phyloP scores from a whole-genome alignment of 2,329 filamentous ascomycete species.

The Aspergillaceae sp. region DNA sequence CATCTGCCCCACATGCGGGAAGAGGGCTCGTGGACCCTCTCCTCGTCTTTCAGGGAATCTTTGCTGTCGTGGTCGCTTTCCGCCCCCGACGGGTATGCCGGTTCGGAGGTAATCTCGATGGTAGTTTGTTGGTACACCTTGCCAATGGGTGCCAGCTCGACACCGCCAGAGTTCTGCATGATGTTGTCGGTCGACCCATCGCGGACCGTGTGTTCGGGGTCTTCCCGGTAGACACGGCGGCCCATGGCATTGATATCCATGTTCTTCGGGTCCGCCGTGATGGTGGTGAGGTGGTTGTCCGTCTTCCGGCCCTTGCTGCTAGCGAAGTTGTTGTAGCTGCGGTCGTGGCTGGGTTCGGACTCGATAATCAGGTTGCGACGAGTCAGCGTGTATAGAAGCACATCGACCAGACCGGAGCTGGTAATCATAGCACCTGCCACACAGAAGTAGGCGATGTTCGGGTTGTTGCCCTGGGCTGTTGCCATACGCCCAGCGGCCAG shows the following conservation, averaged over 20 bases:
- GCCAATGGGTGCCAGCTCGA: slow-evolving; percentile 26
- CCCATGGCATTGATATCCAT: slow-evolving; percentile 15
- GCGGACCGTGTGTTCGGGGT: slow-evolving; percentile 19
- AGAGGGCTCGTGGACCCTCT: slow-evolving; percentile 5
- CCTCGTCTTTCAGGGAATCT: slow-evolving; percentile 11
- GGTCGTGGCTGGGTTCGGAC: slow-evolving; percentile 36
- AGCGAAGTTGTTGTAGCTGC: slow-evolving; percentile 24
- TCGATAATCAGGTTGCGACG: slow-evolving; percentile 47
- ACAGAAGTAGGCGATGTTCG: slow-evolving; percentile 39
- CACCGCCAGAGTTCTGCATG: slow-evolving; percentile 17
- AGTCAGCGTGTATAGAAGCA: slow-evolving; percentile 50
- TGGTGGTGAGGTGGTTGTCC: slow-evolving; percentile 25
- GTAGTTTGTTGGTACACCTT: slow-evolving; percentile 39
- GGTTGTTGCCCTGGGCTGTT: slow-evolving; percentile 25
- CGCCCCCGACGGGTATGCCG: slow-evolving; percentile 19
- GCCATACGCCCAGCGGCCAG: slow-evolving; percentile 44
- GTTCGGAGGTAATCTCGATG: slow-evolving; percentile 34
- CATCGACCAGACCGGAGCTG: slow-evolving; percentile 52
- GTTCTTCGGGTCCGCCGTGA: slow-evolving; percentile 20
- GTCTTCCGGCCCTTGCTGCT: slow-evolving; percentile 19
- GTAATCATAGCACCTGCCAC: slow-evolving; percentile 49
- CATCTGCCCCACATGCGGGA: slow-evolving; percentile 19
- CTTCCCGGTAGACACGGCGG: slow-evolving; percentile 18
- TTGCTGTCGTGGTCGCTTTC: slow-evolving; percentile 21
- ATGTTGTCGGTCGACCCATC: slow-evolving; percentile 42